These are phyloP conservation scores for Hyparrhenia diplandra DNA, from an alignment of 176 grass and related monocot genomes.

Conservation along the genomic window DNA sequence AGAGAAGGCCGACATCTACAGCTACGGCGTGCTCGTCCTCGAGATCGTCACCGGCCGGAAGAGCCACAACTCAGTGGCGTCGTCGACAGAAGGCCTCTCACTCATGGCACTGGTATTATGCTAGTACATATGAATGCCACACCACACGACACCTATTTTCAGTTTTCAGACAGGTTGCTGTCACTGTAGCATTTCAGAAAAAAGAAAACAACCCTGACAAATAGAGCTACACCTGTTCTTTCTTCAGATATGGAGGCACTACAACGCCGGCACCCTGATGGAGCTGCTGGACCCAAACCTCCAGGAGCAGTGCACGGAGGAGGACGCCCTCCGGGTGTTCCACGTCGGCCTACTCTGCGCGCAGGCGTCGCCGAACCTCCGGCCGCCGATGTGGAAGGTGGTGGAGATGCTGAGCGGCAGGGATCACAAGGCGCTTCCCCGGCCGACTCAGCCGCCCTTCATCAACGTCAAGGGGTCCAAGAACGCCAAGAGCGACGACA, in stretches of 20 bases:
- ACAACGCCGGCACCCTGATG: conserved; percentile 42
- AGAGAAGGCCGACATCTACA: conserved; percentile 85
- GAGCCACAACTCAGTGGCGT: conserved; percentile 66
- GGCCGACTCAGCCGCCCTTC: conserved; percentile 63
- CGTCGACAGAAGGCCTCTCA: conserved; percentile 55
- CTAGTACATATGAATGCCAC: no score
- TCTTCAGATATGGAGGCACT: conserved; percentile 67
- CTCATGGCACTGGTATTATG: conserved; percentile 66
- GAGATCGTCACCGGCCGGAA: conserved; percentile 82
- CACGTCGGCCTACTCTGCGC: conserved; percentile 54
- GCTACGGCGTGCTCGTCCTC: conserved; percentile 70
- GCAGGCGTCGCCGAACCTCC: conserved; percentile 57
- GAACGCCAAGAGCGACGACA: conserved; percentile 6
- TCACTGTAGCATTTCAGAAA: conserved; percentile 10
- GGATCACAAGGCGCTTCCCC: conserved; percentile 3
- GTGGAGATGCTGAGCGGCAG: conserved; percentile 58
- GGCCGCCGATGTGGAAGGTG: conserved; percentile 77
- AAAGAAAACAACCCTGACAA: no score
- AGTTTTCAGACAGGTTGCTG: no score
- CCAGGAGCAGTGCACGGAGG: conserved; percentile 41
- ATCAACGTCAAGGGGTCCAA: conserved; percentile 44
- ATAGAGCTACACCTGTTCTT: neutral
- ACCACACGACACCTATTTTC: no score
- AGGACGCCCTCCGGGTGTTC: conserved; percentile 55
- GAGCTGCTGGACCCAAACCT: conserved; percentile 60